Base-by-base conservation (phyloP, 495 filamentous ascomycete species). In the Xylaria scruposa region DNA sequence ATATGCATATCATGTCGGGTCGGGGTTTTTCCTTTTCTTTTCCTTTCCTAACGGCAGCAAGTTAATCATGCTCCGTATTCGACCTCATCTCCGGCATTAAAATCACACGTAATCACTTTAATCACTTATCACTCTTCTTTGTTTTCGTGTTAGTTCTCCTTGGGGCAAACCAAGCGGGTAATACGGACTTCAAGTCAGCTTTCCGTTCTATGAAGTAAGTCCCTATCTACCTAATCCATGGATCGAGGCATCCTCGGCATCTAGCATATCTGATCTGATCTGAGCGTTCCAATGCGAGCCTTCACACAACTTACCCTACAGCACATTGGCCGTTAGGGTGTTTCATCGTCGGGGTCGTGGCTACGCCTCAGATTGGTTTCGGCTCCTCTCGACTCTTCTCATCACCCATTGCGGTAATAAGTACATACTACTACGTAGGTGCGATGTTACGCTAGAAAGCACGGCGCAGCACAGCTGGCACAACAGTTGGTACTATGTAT, bases 301-400 rank as follows among this genome's bases (percentile, higher is more conserved):
- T 9, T 21, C 49, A 51, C 46, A 49, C 49, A 51, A 24, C n/a
- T 17, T 46, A n/a, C 60, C 44, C 24, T 64, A 24, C 61, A 26
- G 36, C 36, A 38, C 36, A 38, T 47, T 26, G 26, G 61, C 61
- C 6, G 36, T 26, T 65, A 44, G 24, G 26, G 62, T 15, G 62
- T 65, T 65, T 65, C 62, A 64, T 64, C 42, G n/a, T 64, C 42
- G 24, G 61, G 61, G 29, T 42, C 61, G 26, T 26, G 29, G 61
- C 61, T 47, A 24, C 40, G 24, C 13, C 62, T 65, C 62, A 29
- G 42, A 42, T 47, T 49, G 26, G 62, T 47, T 49, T 65, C 24
- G 61, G 53, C 26, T 56, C 10, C 15, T 15, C n/a, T 21, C 47
- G 9, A 8, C 46, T 49, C 38, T 12, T 42, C 12, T 42, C 38